Evolutionary conservation across 225 moss, liverwort and hornwort species (phyloP), one percentile per base, ranked within the genome.

Genomic region (Neckera pumila): DNA sequence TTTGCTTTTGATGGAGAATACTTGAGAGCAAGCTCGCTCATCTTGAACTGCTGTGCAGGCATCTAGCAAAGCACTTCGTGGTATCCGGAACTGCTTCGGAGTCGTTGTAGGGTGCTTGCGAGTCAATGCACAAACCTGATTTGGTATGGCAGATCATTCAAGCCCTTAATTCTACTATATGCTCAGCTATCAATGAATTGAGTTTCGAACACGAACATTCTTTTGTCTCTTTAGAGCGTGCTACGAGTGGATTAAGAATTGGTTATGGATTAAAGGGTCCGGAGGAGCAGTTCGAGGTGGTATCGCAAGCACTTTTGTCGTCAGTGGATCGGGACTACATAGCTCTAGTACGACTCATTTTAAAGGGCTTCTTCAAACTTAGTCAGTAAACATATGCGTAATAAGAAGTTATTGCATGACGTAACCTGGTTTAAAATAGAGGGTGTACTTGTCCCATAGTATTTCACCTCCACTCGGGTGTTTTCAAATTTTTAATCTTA

Each of bases 281-380:
- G 28, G 94, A 95, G 61, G 92, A 95, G 71, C 91, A 93, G 63
- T 97, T 96, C 58, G 93, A 95, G 92, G 93, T 95, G 62, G 95
- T 93, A 91, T 93, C 91, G 28, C 97, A 96, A 94, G 97, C 97
- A 54, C 84, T 97, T 67, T 65, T 96, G 85, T 94, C 92, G 54
- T 96, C 95, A 54, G 91, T 96, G 72, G 92, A 47, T 47, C 47
- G 47, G 8, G 47, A 47, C 47, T 47, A 47, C 47, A 47, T 47
- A 20, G 69, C 53, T 83, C 69, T 67, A 30, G 38, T 54, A 67
- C 53, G 34, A 54, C 47, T 83, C 69, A 83, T 54, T 28, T 25
- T 45, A 45, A 45, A 45, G 45, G 45, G 45, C 45, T 45, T 45
- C 45, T 45, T 45, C 45, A 45, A 45, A 45, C 45, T 45, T 45